Conservation (phyloP, 371 early-diverging fungal species). For the Lichtheimia ramosa region DNA sequence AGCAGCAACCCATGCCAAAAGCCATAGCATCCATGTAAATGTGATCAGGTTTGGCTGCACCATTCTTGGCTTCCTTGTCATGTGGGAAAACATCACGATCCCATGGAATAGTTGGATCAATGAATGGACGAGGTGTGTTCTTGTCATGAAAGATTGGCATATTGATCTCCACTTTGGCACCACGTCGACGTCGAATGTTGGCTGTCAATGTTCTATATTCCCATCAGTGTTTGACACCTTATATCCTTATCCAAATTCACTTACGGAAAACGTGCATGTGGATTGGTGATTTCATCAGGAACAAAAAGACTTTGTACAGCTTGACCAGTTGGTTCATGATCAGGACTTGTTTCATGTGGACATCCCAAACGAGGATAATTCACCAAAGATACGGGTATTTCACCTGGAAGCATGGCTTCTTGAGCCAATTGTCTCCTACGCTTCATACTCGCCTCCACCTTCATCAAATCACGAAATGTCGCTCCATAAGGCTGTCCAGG, state of each 20-base stretch:
- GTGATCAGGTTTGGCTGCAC: conserved; percentile 87
- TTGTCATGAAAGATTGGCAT: conserved; percentile 80
- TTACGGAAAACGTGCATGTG: conserved; percentile 94
- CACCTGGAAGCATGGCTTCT: conserved; percentile 66
- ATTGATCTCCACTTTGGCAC: conserved; percentile 91
- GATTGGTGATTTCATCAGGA: conserved; percentile 93
- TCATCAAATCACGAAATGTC: conserved; percentile 76
- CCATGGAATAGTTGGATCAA: conserved; percentile 83
- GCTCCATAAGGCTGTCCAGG: conserved; percentile 93
- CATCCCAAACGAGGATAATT: conserved; percentile 91
- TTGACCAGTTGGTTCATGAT: conserved; percentile 65
- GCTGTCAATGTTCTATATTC: conserved; percentile 81
- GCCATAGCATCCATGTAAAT: conserved; percentile 99
- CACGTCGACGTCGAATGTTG: conserved; percentile 93
- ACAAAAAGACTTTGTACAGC: conserved; percentile 86
- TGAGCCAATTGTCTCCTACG: conserved; percentile 74
- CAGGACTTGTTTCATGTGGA: conserved; percentile 71
- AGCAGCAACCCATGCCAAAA: conserved; percentile 99
- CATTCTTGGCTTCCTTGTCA: conserved; percentile 64
- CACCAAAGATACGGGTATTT: conserved; percentile 80
- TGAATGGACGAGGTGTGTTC: conserved; percentile 89
- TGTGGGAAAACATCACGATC: conserved; percentile 59
- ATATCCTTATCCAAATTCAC: conserved; percentile 12
- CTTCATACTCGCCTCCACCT: conserved; percentile 91
- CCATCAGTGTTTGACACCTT: neutral